Conservation (phyloP, 2,329 filamentous ascomycete genomes). For the Botryotinia calthae region DNA sequence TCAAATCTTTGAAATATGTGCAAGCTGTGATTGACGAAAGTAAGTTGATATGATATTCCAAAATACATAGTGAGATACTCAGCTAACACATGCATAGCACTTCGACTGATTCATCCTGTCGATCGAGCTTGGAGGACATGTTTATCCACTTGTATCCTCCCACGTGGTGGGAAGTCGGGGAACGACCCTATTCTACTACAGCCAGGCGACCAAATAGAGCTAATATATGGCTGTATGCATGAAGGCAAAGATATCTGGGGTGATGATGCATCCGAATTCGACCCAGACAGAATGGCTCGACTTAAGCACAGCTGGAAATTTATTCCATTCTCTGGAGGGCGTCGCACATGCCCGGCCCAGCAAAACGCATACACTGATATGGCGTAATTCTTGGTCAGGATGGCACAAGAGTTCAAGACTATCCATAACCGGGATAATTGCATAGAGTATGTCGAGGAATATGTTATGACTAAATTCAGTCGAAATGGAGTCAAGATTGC, state of each 20-base stretch:
- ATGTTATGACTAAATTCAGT: constrained; percentile 11
- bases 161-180: constrained; percentile 34
- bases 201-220: constrained; percentile 25
- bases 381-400: not conserved
- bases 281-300: constrained; percentile 43
- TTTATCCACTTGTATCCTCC: constrained; percentile 26
- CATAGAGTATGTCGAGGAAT: constrained; percentile 10
- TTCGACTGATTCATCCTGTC: constrained; percentile 42
- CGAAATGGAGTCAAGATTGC: constrained; percentile 11
- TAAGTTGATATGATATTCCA: constrained; percentile 36
- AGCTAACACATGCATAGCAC: constrained; percentile 24
- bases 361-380: constrained; percentile 17
- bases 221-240: constrained; percentile 39
- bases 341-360: constrained; percentile 17
- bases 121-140: constrained; percentile 21
- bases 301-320: constrained; percentile 35
- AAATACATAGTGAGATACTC: constrained; percentile 5
- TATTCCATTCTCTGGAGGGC: constrained; percentile 13
- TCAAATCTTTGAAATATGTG: constrained; percentile 53
- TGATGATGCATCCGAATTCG: constrained; percentile 40
- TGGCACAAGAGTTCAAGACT: constrained; percentile 13
- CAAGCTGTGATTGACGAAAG: constrained; percentile 57
- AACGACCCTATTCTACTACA: constrained; percentile 32
- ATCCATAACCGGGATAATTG: constrained; percentile 16
- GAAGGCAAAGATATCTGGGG: constrained; percentile 42